phyloP scores from a whole-genome alignment of 2,329 filamentous ascomycete genomes.

The Colletotrichum caudatum region DNA sequence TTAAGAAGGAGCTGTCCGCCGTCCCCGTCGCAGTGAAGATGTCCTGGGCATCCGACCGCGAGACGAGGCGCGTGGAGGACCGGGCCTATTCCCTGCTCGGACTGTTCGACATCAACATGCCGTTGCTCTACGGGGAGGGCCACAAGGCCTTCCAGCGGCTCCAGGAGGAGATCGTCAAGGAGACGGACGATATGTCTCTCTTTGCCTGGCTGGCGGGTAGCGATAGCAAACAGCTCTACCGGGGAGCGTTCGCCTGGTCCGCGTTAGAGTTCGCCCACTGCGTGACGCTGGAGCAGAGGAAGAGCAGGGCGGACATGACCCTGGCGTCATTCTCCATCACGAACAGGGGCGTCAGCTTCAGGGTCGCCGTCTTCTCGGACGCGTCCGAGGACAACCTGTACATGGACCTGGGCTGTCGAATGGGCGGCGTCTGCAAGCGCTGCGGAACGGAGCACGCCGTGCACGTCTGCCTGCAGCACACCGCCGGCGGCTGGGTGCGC shows the following conservation, averaged over 20 bases:
- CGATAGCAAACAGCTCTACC: background rate
- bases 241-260: conserved; percentile 18
- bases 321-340: conserved; percentile 2
- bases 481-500: conserved; percentile 13
- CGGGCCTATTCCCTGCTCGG: conserved; percentile 47
- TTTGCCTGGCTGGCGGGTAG: conserved; percentile 22
- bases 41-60: conserved; percentile 47
- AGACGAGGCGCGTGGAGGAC: conserved; percentile 45
- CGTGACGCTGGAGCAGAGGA: background rate
- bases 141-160: conserved; percentile 44
- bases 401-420: background rate
- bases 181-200: conserved; percentile 13
- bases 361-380: background rate
- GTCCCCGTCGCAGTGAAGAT: conserved; percentile 44
- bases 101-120: conserved; percentile 47
- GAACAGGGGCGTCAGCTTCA: conserved; percentile 16
- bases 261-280: conserved; percentile 8
- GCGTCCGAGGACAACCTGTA: background rate
- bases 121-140: conserved; percentile 48
- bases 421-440: background rate
- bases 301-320: background rate
- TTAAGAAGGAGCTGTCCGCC: background rate
- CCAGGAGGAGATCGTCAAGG: conserved; percentile 27
- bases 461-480: background rate
- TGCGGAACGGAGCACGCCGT: background rate